These are phyloP conservation scores for Sesbania bispinosa DNA, from an alignment of 306 rosid genomes.

Conservation along the genomic window DNA sequence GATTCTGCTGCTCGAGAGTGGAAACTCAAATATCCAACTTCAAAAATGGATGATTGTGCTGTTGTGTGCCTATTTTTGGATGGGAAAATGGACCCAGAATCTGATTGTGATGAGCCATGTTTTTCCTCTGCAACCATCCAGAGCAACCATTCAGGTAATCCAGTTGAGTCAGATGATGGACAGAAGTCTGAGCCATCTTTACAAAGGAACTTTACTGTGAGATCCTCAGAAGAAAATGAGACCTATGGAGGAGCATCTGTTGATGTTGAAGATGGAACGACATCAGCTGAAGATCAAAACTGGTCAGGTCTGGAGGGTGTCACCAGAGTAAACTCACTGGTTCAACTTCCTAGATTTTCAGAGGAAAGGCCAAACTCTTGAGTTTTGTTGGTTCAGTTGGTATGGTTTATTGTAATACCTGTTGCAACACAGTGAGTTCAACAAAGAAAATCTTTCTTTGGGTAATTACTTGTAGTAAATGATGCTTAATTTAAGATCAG, in stretches of 20 bases:
- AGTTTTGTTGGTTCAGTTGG: constrained; percentile 30
- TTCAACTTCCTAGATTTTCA: constrained; percentile 96
- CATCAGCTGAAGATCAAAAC: constrained; percentile 61
- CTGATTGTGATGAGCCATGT: constrained; percentile 80
- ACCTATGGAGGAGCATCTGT: constrained; percentile 28
- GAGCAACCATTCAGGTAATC: constrained; percentile 64
- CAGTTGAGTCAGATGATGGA: constrained; percentile 70
- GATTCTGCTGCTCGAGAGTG: constrained; percentile 90
- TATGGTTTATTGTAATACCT: constrained; percentile 31
- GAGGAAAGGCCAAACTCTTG: constrained; percentile 51
- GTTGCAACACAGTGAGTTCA: constrained; percentile 27
- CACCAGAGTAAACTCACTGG: constrained; percentile 95
- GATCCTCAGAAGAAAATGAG: constrained; percentile 61
- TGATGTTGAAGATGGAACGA: constrained; percentile 43
- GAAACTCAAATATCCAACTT: constrained; percentile 89
- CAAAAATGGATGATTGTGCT: constrained; percentile 97
- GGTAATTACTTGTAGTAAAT: constrained; percentile 15
- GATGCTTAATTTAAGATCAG: constrained; percentile 2
- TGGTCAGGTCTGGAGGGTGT: constrained; percentile 94
- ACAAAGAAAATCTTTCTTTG: constrained; percentile 32
- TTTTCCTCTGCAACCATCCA: constrained; percentile 76
- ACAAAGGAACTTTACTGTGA: constrained; percentile 69
- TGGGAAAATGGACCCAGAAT: constrained; percentile 86
- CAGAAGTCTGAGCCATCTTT: constrained; percentile 76
- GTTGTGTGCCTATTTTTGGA: constrained; percentile 88